Conservation (phyloP, 1,284 basidiomycete genomes). For the Melampsora larici-populina region DNA sequence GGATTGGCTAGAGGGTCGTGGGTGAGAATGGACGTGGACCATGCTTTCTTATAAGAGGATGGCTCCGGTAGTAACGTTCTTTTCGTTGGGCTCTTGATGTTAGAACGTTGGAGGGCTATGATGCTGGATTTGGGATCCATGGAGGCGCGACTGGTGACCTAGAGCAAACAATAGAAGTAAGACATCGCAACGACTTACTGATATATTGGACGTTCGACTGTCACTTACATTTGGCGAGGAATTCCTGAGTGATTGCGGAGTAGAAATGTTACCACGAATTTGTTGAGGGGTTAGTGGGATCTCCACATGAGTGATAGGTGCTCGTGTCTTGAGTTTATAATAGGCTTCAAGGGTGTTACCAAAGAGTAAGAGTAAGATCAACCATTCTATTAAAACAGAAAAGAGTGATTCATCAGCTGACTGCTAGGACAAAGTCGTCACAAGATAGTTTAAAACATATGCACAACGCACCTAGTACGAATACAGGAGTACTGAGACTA, state of each 20-base stretch:
- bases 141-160: not conserved
- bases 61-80: not conserved
- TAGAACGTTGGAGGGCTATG: not conserved
- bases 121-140: not conserved
- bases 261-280: not conserved
- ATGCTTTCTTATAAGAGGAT: not conserved
- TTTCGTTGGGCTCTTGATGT: not conserved
- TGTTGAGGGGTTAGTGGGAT: conserved; percentile 37
- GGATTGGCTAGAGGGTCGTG: conserved; percentile 24
- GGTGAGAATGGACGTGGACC: not conserved
- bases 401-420: not conserved
- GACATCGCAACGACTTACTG: too few relatives aligned
- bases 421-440: not conserved
- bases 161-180: not conserved
- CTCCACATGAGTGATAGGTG: conserved; percentile 26
- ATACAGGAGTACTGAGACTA: too few relatives aligned
- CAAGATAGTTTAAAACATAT: too few relatives aligned
- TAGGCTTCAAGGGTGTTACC: conserved; percentile 11
- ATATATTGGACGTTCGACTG: not conserved
- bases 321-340: conserved; percentile 17
- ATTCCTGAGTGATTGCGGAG: not conserved
- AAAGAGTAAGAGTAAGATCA: not conserved
- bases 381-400: conserved; percentile 13
- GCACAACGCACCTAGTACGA: too few relatives aligned
- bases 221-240: not conserved